Conservation (phyloP, 345 rosid species). For the Syzygium grande region DNA sequence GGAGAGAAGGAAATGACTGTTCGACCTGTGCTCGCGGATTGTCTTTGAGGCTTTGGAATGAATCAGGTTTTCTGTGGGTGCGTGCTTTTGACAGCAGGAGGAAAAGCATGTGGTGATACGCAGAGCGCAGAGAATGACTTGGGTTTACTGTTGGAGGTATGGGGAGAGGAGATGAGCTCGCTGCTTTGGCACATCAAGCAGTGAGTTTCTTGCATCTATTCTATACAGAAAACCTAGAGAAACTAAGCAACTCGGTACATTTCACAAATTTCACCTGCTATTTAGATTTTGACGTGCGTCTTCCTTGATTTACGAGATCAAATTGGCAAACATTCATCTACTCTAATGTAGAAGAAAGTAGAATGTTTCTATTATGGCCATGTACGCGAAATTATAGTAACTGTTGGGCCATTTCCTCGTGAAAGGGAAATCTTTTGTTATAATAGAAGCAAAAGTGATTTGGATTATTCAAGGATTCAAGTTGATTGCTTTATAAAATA, state of each 20-base stretch:
- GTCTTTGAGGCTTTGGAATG: background rate
- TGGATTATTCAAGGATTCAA: too few species aligned
- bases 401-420: too few species aligned
- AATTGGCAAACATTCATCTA: background rate
- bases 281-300: accelerated
- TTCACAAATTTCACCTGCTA: background rate
- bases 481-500: too few species aligned
- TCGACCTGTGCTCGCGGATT: background rate
- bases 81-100: background rate
- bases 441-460: too few species aligned
- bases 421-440: too few species aligned
- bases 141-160: background rate
- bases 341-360: background rate
- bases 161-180: background rate
- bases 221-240: background rate
- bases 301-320: background rate
- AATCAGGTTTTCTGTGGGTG: background rate
- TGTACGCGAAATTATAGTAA: background rate
- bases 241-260: background rate
- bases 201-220: background rate
- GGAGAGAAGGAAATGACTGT: background rate
- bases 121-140: background rate
- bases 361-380: background rate
- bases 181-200: background rate
- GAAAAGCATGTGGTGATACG: background rate